Evolutionary conservation across 73 alveolate species (phyloP), one percentile per base, ranked within the genome.

Genomic region (Uronychia setigera): DNA sequence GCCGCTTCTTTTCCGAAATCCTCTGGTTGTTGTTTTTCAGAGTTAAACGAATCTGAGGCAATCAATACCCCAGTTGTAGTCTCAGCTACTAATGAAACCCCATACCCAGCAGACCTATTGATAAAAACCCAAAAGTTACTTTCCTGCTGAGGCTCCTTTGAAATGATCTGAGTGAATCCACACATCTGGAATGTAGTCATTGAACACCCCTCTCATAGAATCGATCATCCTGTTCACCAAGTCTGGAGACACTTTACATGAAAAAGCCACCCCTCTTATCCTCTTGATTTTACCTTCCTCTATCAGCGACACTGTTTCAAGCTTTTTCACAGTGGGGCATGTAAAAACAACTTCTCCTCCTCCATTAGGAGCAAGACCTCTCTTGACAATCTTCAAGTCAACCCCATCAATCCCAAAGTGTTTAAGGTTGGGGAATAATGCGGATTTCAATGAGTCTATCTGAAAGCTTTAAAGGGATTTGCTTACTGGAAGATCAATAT

Each of bases 171-270:
- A 92, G 85, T 95, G 91, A 33, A 98, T 93, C 99, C 99, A 98
- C 14, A 98, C 99, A 86, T 98, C 99, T 1, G 99, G 99, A 74
- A 98, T 88, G 91, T 96, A 98, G 77, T 96, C 97, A 88, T 98
- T 97, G 81, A 98, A 96, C 32, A 96, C 97, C 26, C 96, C 99
- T 77, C 99, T 92, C 29, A 95, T 85, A 26, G 96, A 81, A 88
- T 94, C 97, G 1, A 97, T 89, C 84, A 96, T 91, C 84, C 96
- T 87, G 35, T 93, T 96, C 35, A 96, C 85, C 60, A 94, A 86
- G 67, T 88, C 77, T 29, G 99, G 96, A 26, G 95, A 88, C 14
- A 97, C 96, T 79, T 91, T 96, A 82, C 96, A 87, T 5, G 97
- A 91, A 83, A 94, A 92, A 32, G 98, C 96, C 0, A 97, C 92